Percentiles rank a stretch among this genome's conserved stretches.
Evolutionary conservation across 228 moss, liverwort and hornwort genomes (phyloP).

Genomic region (Sphagnum fallax): DNA sequence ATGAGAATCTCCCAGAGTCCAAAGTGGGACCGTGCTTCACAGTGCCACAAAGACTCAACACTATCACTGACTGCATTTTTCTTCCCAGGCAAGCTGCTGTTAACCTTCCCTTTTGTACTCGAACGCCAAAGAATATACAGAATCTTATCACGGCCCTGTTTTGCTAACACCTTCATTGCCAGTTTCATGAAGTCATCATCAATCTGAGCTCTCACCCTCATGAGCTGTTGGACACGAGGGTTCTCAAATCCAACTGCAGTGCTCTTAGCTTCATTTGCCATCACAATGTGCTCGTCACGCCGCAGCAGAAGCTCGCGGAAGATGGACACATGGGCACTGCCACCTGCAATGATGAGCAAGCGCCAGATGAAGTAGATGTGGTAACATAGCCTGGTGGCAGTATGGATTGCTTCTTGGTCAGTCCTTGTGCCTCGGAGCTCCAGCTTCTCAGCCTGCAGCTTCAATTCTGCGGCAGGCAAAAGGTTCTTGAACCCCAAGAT

Average conservation of each 20-base stretch:
- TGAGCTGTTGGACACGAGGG: slow-evolving; percentile 8
- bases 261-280: slow-evolving; percentile 6
- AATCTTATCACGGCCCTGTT: slow-evolving; percentile 25
- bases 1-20: slow-evolving; percentile 44
- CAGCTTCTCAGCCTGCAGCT: slow-evolving; percentile 15
- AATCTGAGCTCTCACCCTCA: slow-evolving; percentile 9
- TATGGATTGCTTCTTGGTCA: slow-evolving; percentile 27
- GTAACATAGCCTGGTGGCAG: slow-evolving; percentile 36
- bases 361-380: slow-evolving; percentile 33
- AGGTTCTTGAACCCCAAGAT: slow-evolving; percentile 11
- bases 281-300: slow-evolving; percentile 15
- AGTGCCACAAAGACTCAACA: slow-evolving; percentile 11
- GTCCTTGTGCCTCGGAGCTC: slow-evolving; percentile 12
- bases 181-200: slow-evolving; percentile 30
- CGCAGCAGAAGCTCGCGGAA: slow-evolving; percentile 28
- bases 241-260: slow-evolving; percentile 23
- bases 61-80: not conserved
- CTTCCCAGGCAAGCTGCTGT: not conserved
- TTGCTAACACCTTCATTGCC: slow-evolving; percentile 29
- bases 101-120: slow-evolving; percentile 2
- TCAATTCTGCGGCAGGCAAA: slow-evolving; percentile 18
- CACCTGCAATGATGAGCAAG: slow-evolving; percentile 24
- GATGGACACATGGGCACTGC: slow-evolving; percentile 19
- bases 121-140: slow-evolving; percentile 24
- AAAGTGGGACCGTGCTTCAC: slow-evolving; percentile 35